Evolutionary conservation across 2,329 filamentous ascomycete genomes (phyloP).

Genomic region (Bipolaris oryzae): DNA sequence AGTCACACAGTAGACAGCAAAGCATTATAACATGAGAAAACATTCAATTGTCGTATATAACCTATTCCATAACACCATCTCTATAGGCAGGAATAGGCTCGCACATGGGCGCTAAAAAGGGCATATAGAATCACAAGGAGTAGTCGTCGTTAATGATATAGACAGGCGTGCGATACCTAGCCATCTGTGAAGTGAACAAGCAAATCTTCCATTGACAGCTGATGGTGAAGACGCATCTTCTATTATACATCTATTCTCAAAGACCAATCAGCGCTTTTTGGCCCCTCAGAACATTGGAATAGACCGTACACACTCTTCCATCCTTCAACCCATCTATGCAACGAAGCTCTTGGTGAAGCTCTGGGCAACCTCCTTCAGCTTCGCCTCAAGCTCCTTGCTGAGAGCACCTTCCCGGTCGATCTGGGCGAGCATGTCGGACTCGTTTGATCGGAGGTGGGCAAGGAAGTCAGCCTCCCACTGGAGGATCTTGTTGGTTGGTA

Average conservation of each 20-base stretch:
- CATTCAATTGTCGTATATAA: constrained; percentile 18
- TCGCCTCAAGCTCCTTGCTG: constrained; percentile 90
- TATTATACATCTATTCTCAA: constrained; percentile 50
- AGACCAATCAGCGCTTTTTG: constrained; percentile 49
- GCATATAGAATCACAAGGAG: constrained; percentile 32
- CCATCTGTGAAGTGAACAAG: constrained; percentile 27
- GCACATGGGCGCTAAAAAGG: constrained; percentile 37
- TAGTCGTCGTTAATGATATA: constrained; percentile 4
- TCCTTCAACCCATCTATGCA: constrained; percentile 50
- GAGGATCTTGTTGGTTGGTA: constrained; percentile 91
- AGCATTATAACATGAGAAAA: constrained; percentile 11
- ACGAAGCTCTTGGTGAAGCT: constrained; percentile 97
- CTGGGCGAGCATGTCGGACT: constrained; percentile 78
- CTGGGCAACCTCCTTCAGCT: constrained; percentile 75
- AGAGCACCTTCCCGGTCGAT: constrained; percentile 96
- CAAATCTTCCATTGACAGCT: constrained; percentile 48
- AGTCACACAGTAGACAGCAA: neutral
- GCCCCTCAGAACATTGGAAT: constrained; percentile 43
- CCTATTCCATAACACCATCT: constrained; percentile 8
- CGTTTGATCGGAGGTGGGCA: constrained; percentile 87
- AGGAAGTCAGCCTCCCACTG: constrained; percentile 96
- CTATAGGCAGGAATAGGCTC: constrained; percentile 24
- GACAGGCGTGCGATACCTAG: constrained; percentile 14
- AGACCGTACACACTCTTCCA: constrained; percentile 47
- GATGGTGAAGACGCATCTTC: constrained; percentile 49